phyloP scores from a whole-genome alignment of 176 grass and related monocot genomes.

The Poa pratensis region DNA sequence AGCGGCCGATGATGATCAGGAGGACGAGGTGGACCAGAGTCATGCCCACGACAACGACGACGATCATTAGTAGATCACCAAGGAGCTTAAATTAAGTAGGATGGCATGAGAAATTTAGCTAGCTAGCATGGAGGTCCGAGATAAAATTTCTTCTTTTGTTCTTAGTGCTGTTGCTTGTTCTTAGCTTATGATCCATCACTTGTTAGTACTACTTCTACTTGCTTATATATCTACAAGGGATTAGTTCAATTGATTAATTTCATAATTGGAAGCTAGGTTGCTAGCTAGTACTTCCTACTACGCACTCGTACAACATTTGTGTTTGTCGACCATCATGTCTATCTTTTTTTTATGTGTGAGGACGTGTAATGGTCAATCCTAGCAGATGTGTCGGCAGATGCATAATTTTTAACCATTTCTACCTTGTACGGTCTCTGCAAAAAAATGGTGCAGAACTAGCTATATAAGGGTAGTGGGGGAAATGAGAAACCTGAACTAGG shows the following conservation, averaged over 20 bases:
- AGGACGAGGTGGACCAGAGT: constrained; percentile 55
- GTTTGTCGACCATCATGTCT: neutral
- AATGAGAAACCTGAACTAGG: neutral
- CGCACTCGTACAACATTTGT: no score
- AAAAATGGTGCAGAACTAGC: neutral
- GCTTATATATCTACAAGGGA: constrained; percentile 37
- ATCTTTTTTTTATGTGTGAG: no score
- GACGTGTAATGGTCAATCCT: constrained; percentile 27
- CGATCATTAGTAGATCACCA: neutral
- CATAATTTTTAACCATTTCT: neutral
- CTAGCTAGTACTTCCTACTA: neutral
- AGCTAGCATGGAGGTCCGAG: neutral
- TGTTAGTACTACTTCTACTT: constrained; percentile 24
- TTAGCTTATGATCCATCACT: neutral
- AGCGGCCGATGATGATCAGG: constrained; percentile 21
- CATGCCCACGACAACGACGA: constrained; percentile 41
- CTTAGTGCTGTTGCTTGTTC: neutral
- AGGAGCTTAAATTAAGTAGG: neutral
- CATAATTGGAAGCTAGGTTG: neutral
- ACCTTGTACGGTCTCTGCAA: neutral
- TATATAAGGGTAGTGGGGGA: neutral
- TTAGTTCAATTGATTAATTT: neutral
- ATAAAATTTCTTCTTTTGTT: neutral
- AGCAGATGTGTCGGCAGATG: constrained; percentile 33
- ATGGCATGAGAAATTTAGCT: neutral